Evolutionary conservation across 768 basidiomycete genomes (phyloP), one percentile per base, ranked within the genome.

Genomic region (Pholiota microspora): DNA sequence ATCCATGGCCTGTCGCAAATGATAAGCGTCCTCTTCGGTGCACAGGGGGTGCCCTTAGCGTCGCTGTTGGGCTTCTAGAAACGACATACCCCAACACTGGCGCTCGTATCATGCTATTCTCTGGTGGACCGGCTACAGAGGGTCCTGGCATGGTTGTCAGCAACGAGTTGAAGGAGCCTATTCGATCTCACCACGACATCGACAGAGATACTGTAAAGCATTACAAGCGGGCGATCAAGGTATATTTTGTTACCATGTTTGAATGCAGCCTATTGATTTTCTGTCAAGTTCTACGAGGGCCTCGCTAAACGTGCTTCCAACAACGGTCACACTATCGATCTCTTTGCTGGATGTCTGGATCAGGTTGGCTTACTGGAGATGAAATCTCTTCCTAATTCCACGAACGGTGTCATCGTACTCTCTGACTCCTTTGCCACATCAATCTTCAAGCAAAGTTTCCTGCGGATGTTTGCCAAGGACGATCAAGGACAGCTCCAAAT

Each of bases 381-480:
- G 97, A 97, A 94, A 68, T 88, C 90, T 0, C 73, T 98, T 53
- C 83, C 94, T 40, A 98, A 96, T 70, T 94, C 89, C 16, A 99
- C 97, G 44, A 98, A 98, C 66, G 97, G 97, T 55, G 88, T 89
- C 59, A 95, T 98, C 61, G 91, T 98, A 23, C 80, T 98, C 31
- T 94, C 96, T 34, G 97, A 99, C 66, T 95, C 94, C 0, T 99
- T 98, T 69, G 86, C 91, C 9, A 98, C 96, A 8, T 94, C 94
- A 23, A 97, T 98, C 68, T 98, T 98, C 84, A 98, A 98, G 76
- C 96, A 98, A 71, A 92, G 88, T 63, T 98, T 97, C 85, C 80
- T 97, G 36, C 84, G 94, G 36, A 76, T 96, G 36, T 94, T 99
- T 71, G 84, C 79, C 65, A 98, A 97, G 69, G 96, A 96, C 60